These are phyloP conservation scores for Leptographium galeiforme DNA, from an alignment of 2,329 filamentous ascomycete genomes.

Conservation along the genomic window DNA sequence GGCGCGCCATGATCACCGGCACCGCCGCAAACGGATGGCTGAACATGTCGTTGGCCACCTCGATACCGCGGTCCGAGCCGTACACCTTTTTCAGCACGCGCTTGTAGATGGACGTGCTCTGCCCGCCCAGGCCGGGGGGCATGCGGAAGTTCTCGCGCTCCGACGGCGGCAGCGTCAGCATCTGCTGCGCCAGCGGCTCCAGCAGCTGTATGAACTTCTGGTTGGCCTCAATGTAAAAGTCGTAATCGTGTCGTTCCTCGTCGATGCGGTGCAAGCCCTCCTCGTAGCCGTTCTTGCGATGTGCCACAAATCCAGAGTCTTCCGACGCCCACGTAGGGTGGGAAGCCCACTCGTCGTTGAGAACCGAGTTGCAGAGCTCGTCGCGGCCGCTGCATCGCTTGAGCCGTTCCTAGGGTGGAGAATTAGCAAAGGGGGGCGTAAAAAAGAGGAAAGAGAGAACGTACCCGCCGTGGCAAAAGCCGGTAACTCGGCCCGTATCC, in stretches of 20 bases:
- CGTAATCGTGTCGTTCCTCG: slow-evolving; percentile 95
- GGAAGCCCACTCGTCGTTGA: slow-evolving; percentile 97
- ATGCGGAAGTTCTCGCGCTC: slow-evolving; percentile 68
- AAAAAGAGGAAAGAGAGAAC: slow-evolving; percentile 12
- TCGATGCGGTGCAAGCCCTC: slow-evolving; percentile 92
- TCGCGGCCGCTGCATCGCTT: slow-evolving; percentile 90
- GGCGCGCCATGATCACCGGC: slow-evolving; percentile 71
- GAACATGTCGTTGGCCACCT: slow-evolving; percentile 81
- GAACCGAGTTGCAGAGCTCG: slow-evolving; percentile 80
- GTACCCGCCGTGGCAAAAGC: slow-evolving; percentile 66
- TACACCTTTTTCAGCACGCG: slow-evolving; percentile 97
- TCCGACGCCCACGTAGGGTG: slow-evolving; percentile 98
- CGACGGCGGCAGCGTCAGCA: slow-evolving; percentile 61
- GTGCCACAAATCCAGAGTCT: slow-evolving; percentile 92
- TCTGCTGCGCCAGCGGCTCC: slow-evolving; percentile 84
- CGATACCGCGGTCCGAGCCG: slow-evolving; percentile 65
- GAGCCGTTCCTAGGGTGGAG: slow-evolving; percentile 50
- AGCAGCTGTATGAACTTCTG: slow-evolving; percentile 90
- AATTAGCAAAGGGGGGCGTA: neutral
- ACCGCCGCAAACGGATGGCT: slow-evolving; percentile 72
- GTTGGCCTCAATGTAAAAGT: slow-evolving; percentile 95
- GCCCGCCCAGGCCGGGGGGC: slow-evolving; percentile 72
- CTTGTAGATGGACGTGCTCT: slow-evolving; percentile 93
- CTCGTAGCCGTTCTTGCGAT: slow-evolving; percentile 91
- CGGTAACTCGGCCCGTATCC: slow-evolving; percentile 94